Percentiles rank a stretch among this genome's conserved stretches.
Conservation (phyloP, 352 stramenopile genomes). For the Pythium aphanidermatum region DNA sequence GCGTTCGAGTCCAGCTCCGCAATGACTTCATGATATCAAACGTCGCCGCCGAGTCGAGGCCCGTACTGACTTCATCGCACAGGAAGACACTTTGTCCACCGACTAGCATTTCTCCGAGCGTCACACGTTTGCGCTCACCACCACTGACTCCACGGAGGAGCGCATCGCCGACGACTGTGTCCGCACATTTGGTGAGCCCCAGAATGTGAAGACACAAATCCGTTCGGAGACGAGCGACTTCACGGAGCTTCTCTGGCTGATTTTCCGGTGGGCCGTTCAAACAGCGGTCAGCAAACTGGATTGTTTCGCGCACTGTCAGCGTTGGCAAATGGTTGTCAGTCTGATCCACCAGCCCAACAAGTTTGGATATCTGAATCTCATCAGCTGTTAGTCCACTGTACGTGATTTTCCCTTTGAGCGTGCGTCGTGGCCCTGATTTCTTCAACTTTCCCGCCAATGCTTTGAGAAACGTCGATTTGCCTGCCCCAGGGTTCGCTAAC, state of each 20-base stretch:
- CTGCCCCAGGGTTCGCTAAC: conserved; percentile 53
- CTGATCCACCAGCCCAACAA: conserved; percentile 61
- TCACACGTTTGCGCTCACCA: conserved; percentile 84
- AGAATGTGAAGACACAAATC: conserved; percentile 53
- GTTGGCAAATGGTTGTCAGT: conserved; percentile 82
- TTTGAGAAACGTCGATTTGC: conserved; percentile 64
- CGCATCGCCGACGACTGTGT: conserved; percentile 87
- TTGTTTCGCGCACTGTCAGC: conserved; percentile 91
- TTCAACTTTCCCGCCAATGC: conserved; percentile 49
- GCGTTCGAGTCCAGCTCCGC: conserved; percentile 25
- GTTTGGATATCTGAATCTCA: conserved; percentile 48
- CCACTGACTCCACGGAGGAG: conserved; percentile 80
- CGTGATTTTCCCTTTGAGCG: conserved; percentile 35
- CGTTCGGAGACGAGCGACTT: conserved; percentile 38
- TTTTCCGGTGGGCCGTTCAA: conserved; percentile 44
- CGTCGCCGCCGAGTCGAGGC: conserved; percentile 86
- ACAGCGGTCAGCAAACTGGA: conserved; percentile 91
- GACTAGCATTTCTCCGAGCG: conserved; percentile 88
- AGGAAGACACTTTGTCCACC: conserved; percentile 54
- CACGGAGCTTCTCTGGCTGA: conserved; percentile 57
- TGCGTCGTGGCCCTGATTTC: conserved; percentile 25
- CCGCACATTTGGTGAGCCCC: conserved; percentile 67
- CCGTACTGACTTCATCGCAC: conserved; percentile 88
- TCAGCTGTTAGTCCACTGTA: conserved; percentile 37
- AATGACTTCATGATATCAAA: conserved; percentile 82